Base-by-base conservation (phyloP, 768 basidiomycete species). In the Serendipita sp. region DNA sequence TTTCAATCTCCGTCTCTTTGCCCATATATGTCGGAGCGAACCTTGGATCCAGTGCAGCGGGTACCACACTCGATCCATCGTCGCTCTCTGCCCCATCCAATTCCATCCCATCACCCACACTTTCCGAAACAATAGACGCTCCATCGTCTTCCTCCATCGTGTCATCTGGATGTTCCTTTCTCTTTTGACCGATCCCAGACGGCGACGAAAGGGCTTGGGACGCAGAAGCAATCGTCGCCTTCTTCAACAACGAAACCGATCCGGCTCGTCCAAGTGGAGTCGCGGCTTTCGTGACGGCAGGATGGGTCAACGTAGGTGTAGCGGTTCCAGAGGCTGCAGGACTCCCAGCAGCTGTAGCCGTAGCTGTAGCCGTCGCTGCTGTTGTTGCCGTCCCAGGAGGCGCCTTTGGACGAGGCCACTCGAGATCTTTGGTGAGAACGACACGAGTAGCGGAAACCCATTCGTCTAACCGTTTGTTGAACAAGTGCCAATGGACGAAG, bases 1-100 rank as follows among this genome's bases (percentile, higher is more conserved):
- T 97, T 77, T 98, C 95, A 70, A 98, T 98, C 74, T 99, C 96
- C 75, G 95, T 88, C 74, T 96, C 90, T 75, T 99, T 99, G 74
- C 91, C 94, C 78, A 94, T 18, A 83, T 71, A 45, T 83, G 75
- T 29, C 79, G 71, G 2, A 83, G 81, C 8, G 78, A 80, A 0
- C 81, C 78, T 67, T 11, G 76, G 76, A 64, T 77, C 77, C 23
- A 79, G 77, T 50, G 81, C 78, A 13, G 71, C 69, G 33, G 75
- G 74, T 66, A 80, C 73, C 67, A 81, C 74, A 69, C 76, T 80
- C 52, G 86, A 72, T 70, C 91, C 84, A 27, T 72, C 72, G 64
- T 80, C 77, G 16, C 69, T 72, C 66, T 73, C 73, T 10, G 64
- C 72, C 62, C 71, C 71, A 8, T 71, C 69, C 27, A 72, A 69